Evolutionary conservation across 305 asterid genomes (phyloP).

Genomic region (Ilex paraguariensis): DNA sequence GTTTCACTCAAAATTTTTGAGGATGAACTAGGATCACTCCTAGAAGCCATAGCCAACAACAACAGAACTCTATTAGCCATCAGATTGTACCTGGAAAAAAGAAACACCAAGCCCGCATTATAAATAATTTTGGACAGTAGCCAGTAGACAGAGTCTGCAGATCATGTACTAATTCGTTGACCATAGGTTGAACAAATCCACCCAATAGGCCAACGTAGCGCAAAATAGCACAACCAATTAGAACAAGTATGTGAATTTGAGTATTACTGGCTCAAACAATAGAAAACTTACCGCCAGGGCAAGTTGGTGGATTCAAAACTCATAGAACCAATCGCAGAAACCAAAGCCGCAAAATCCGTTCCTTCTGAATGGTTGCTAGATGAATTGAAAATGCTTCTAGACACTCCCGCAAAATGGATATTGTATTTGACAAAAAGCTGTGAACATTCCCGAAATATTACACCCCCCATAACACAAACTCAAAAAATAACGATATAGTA

Average conservation of each 20-base stretch:
- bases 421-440: conserved; percentile 98
- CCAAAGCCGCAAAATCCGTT: conserved; percentile 68
- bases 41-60: conserved; percentile 89
- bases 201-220: neutral
- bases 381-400: conserved; percentile 58
- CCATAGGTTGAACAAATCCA: neutral
- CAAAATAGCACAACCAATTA: neutral
- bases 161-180: neutral
- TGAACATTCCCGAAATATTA: conserved; percentile 12
- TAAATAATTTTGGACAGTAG: too few relatives aligned
- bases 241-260: neutral
- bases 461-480: conserved; percentile 2
- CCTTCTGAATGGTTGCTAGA: conserved; percentile 50
- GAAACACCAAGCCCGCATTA: neutral
- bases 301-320: conserved; percentile 78
- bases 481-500: conserved; percentile 4
- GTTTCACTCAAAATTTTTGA: conserved; percentile 66
- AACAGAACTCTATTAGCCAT: conserved; percentile 98
- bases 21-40: conserved; percentile 67
- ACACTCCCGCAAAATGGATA: conserved; percentile 82
- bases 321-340: conserved; percentile 85
- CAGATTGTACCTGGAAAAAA: conserved; percentile 82
- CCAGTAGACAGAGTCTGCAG: too few relatives aligned
- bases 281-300: conserved; percentile 81
- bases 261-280: neutral